Conservation (phyloP, 441 rosid species). For the Corymbia citriodora region DNA sequence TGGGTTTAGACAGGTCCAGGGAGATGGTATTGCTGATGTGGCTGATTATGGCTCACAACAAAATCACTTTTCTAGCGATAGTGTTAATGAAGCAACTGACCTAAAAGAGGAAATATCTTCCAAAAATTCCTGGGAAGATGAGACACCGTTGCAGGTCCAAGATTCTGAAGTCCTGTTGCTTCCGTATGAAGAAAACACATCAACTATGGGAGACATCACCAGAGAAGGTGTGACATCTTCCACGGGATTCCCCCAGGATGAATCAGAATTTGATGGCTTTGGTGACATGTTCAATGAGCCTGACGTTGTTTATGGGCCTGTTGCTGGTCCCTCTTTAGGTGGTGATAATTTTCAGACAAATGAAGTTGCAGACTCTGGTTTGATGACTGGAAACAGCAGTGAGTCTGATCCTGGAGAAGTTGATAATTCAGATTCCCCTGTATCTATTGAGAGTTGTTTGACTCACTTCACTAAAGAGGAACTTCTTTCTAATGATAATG, state of each 20-base stretch:
- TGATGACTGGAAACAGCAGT: slow-evolving; percentile 43
- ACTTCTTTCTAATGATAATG: slow-evolving; percentile 79
- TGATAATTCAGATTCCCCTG: slow-evolving; percentile 76
- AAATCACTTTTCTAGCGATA: background rate
- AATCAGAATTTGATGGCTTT: slow-evolving; percentile 64
- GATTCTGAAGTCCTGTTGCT: slow-evolving; percentile 67
- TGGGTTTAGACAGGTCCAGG: slow-evolving; percentile 1
- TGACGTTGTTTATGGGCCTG: slow-evolving; percentile 47
- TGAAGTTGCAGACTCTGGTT: slow-evolving; percentile 34
- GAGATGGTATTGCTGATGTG: slow-evolving; percentile 15
- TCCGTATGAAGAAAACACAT: slow-evolving; percentile 60
- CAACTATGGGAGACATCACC: slow-evolving; percentile 17
- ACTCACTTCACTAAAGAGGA: slow-evolving; percentile 76
- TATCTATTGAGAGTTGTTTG: slow-evolving; percentile 88
- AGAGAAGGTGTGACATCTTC: slow-evolving; percentile 47
- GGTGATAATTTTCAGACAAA: slow-evolving; percentile 1
- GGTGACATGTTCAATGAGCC: slow-evolving; percentile 93
- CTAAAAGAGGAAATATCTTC: slow-evolving; percentile 35
- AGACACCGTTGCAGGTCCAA: slow-evolving; percentile 50
- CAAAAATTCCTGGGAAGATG: slow-evolving; percentile 48
- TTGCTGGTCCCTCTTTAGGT: slow-evolving; percentile 48
- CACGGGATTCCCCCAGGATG: slow-evolving; percentile 41
- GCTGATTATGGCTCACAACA: slow-evolving; percentile 25
- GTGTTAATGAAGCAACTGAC: slow-evolving; percentile 29
- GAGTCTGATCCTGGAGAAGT: slow-evolving; percentile 97